Evolutionary conservation across 768 basidiomycete genomes (phyloP), one percentile per base, ranked within the genome.

Genomic region (Gloeophyllum trabeum): DNA sequence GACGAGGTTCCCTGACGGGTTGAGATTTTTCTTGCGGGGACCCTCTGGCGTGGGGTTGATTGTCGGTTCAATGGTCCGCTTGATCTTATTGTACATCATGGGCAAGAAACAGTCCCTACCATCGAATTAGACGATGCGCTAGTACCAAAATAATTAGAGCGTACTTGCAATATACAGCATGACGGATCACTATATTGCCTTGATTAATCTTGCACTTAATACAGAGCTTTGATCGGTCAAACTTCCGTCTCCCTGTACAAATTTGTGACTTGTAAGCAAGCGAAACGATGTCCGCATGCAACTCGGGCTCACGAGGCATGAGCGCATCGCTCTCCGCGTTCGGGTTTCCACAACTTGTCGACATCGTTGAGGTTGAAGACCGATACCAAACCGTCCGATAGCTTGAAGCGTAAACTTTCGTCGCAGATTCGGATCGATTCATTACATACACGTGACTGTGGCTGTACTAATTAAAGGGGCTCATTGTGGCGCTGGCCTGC

Each of bases 141-240:
- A 12, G 22, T n/a, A 16, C 38, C 35, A 24, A 38, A 39, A 6
- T 24, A 43, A 22, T 36, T 38, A 25, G 28, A 45, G 48, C 69
- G 51, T 52, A 86, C 86, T 77, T 85, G 83, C 87, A 90, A 54
- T 89, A 90, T 16, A 85, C 81, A 12, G 81, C 76, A 55, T 89
- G 83, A 32, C 84, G 70, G 43, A 88, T 75, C 38, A 87, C 77
- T 22, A 88, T 62, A 41, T 77, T 82, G 19, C 83, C 87, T 5
- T 43, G 48, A 20, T 69, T 70, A 23, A 59, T 62, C 55, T 85
- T 88, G 59, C 87, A 90, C 51, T 79, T 81, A n/a, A 85, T 68
- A 49, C 86, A 90, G 10, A 59, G 54, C 45, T 66, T 79, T 2
- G 76, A 69, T 58, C 74, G 78, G 54, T 82, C 81, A 51, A 75